Conservation (phyloP, 805 yeast species). For the Pichia insulana region DNA sequence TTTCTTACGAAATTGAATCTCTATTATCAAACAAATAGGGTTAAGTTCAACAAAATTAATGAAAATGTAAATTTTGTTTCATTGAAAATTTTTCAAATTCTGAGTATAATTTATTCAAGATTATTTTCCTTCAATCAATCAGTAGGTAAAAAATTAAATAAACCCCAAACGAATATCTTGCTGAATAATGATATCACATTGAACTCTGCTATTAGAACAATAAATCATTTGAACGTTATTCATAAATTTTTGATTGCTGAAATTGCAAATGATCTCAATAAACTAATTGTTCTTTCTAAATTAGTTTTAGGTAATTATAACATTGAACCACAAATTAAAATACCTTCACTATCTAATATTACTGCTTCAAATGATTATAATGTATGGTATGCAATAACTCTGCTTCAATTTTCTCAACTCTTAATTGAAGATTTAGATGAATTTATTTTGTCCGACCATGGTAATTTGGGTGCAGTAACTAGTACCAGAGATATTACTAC, state of each 20-base stretch:
- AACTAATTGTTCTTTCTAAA: slow-evolving; percentile 25
- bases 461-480: slow-evolving; percentile 16
- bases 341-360: slow-evolving; percentile 17
- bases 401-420: slow-evolving; percentile 23
- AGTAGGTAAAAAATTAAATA: slow-evolving; percentile 9
- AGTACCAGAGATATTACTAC: slow-evolving; percentile 18
- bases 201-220: slow-evolving; percentile 16
- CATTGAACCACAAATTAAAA: slow-evolving; percentile 7
- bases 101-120: slow-evolving; percentile 18
- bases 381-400: slow-evolving; percentile 22
- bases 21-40: slow-evolving; percentile 24
- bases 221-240: slow-evolving; percentile 24
- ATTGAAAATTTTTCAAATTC: slow-evolving; percentile 20
- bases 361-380: slow-evolving; percentile 12
- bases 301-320: slow-evolving; percentile 15
- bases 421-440: slow-evolving; percentile 25
- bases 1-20: slow-evolving; percentile 25
- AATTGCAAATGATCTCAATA: slow-evolving; percentile 27
- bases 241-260: slow-evolving; percentile 24
- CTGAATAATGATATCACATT: slow-evolving; percentile 10
- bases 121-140: slow-evolving; percentile 17
- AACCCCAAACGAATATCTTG: slow-evolving; percentile 5
- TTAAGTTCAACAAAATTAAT: slow-evolving; percentile 17
- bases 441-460: slow-evolving; percentile 25
- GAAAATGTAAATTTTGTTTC: slow-evolving; percentile 24